Evolutionary conservation across 2,329 filamentous ascomycete species (phyloP), one percentile per base, ranked within the genome.

Genomic region (Colletotrichum acutatum): DNA sequence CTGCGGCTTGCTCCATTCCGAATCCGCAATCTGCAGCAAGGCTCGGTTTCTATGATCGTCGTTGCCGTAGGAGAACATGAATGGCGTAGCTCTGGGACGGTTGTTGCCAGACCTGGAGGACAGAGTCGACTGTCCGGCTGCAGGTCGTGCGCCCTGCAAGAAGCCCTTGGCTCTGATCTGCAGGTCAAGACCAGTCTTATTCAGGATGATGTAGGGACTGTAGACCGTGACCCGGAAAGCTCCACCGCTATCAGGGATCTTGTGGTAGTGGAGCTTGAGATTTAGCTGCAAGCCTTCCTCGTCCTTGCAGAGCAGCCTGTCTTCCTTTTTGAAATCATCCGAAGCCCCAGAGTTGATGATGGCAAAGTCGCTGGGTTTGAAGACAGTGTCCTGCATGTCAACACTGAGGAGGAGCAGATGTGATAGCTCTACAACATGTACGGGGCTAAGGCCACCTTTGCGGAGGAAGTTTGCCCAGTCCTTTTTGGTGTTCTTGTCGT

Each of bases 391-490:
- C 83, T 99, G 95, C 92, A 99, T 94, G 78, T 98, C 95, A 75
- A 99, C 90, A 78, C 96, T 98, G 78, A 99, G 89, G 34, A 99
- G 87, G 3, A 99, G 88, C 9, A 99, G 87, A 82, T 98, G 97
- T 0, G 96, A 98, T 24, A 99, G 87, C 83, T 99, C 96, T 22
- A 98, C 96, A 11, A 98, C 95, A 80, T 99, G 97, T 0, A 99
- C 95, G 0, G 97, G 97, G 80, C 97, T 99, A 69, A 98, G 93
- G 16, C 97, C 97, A 30, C 97, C 97, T 82, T 98, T 98, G 70
- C 97, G 91, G 59, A 99, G 85, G 84, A 99, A 99, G 81, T 99
- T 99, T 5, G 95, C 97, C 97, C 97, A 99, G 81, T 99, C 97
- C 81, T 97, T 98, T 86, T 96, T 97, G 0, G 95, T 98, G 81